Evolutionary conservation across 2,329 filamentous ascomycete species (phyloP), one percentile per base, ranked within the genome.

Genomic region (Didymella segeticola): DNA sequence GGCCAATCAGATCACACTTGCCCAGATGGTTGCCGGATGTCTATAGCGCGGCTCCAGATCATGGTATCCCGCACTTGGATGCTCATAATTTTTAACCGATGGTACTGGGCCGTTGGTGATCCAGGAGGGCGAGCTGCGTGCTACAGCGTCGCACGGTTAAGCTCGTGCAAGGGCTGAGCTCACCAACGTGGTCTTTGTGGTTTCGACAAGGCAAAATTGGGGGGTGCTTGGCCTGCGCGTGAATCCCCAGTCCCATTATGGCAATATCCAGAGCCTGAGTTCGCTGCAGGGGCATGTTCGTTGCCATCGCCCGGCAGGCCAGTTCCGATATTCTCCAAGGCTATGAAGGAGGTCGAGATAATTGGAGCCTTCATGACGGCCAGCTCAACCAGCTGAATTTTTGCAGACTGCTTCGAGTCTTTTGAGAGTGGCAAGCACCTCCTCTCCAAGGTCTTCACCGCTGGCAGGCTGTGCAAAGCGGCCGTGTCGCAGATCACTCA

Each of bases 401-500:
- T 60, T 30, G 72, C 89, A 92, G 20, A 82, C 80, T 57, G 85
- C 80, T 70, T 89, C 85, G 27, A 91, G 78, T 57, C 82, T 81
- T 57, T 80, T 78, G 29, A 95, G 77, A 5, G 87, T 87, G 39
- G 87, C 83, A 15, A 91, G 77, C 25, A 91, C 83, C 61, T 92
- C 87, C 39, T 85, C 81, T 22, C 80, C 80, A 26, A 93, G 75
- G 19, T 80, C 73, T 58, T 89, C 89, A 29, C 84, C 81, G 10
- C 74, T 77, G 19, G 74, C 70, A 20, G 77, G 71, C 20, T 76
- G 77, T 31, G 76, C 74, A 53, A 95, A 83, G 49, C 86, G 87
- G 30, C 92, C 91, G 67, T 95, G 93, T 38, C 90, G 86, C 49
- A 96, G 80, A 74, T 96, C 90, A 73, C 91, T 96, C 70, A 96